A percentile compares a stretch with the other conserved stretches of the same genome.
These are phyloP conservation scores for Hyparrhenia diplandra DNA, from an alignment of 176 grass and related monocot genomes.

Conservation along the genomic window DNA sequence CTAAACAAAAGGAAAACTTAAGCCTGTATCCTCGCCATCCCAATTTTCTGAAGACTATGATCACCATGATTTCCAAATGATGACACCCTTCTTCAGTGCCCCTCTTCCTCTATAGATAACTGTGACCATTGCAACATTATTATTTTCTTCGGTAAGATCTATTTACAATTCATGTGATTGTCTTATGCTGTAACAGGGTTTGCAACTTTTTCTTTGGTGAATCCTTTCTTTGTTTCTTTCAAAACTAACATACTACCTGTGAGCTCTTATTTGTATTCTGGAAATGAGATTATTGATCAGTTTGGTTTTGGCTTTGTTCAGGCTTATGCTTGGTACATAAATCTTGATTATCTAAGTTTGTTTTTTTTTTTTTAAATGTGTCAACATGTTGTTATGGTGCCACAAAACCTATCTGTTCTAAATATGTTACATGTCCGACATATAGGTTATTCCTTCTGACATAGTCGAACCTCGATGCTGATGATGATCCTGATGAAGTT, in stretches of 20 bases:
- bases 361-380: neutral
- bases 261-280: neutral
- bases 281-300: neutral
- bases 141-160: neutral
- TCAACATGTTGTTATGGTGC: conserved; percentile 1
- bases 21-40: neutral
- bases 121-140: neutral
- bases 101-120: neutral
- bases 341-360: neutral
- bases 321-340: neutral
- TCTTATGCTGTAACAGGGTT: neutral
- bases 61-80: neutral
- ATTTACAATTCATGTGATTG: neutral
- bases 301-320: conserved; percentile 1
- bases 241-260: neutral
- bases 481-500: conserved; percentile 52
- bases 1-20: neutral
- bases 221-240: neutral
- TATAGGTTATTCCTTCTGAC: conserved; percentile 57
- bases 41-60: neutral
- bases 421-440: conserved; percentile 6
- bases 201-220: neutral
- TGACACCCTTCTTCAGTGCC: neutral
- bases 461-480: conserved; percentile 76
- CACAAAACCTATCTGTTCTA: conserved; percentile 6